A percentile compares a stretch with the other conserved stretches of the same genome.
phyloP scores from a whole-genome alignment of 441 rosid species.

The Populus hybrid region DNA sequence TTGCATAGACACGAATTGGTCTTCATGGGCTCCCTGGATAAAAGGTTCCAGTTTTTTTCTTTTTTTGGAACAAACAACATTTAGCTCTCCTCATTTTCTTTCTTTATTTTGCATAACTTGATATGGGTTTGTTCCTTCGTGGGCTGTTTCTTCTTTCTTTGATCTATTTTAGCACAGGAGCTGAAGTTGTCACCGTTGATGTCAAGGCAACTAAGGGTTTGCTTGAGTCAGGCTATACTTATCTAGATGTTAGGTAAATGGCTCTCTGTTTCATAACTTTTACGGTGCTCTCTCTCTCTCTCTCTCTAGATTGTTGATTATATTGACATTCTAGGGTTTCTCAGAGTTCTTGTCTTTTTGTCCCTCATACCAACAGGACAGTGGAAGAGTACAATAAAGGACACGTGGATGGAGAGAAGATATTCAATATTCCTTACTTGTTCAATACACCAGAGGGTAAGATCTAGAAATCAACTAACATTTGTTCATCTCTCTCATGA shows the following conservation, averaged over 20 bases:
- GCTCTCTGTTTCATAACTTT: background rate
- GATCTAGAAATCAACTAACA: background rate
- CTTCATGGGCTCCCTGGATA: conserved; percentile 27
- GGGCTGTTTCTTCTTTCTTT: conserved; percentile 21
- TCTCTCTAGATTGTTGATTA: background rate
- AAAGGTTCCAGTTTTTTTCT: conserved; percentile 19
- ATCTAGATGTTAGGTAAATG: conserved; percentile 58
- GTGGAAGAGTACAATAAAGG: conserved; percentile 67
- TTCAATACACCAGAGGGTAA: conserved; percentile 61
- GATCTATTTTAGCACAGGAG: conserved; percentile 30
- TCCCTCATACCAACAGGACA: conserved; percentile 37
- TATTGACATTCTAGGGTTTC: background rate
- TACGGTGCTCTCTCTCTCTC: background rate
- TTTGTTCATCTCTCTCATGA: background rate
- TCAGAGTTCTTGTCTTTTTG: background rate
- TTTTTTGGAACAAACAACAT: background rate
- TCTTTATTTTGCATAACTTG: background rate
- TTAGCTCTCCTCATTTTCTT: background rate
- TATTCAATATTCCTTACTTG: conserved; percentile 66
- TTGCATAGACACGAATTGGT: background rate
- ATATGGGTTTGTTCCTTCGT: conserved; percentile 28
- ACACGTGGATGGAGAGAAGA: conserved; percentile 49
- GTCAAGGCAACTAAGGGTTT: conserved; percentile 44
- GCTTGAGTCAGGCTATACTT: conserved; percentile 46
- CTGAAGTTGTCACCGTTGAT: conserved; percentile 59